Conservation (phyloP, 2,329 filamentous ascomycete species). For the Diplocarpon rosae region DNA sequence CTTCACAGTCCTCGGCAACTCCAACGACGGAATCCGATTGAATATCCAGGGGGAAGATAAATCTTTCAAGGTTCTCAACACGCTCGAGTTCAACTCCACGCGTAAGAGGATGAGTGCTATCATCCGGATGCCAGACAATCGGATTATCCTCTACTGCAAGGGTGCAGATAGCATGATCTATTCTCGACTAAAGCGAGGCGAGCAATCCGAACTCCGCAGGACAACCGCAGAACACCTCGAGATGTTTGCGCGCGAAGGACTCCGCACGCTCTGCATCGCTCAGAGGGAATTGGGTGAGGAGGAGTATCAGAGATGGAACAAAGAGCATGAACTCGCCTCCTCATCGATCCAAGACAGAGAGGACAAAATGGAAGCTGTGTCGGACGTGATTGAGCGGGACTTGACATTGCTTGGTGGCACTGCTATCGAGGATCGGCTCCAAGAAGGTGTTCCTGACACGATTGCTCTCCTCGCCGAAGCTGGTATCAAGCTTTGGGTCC, state of each 20-base stretch:
- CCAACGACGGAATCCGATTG: constrained; percentile 69
- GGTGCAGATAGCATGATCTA: constrained; percentile 97
- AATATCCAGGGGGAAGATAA: constrained; percentile 81
- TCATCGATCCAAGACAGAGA: constrained; percentile 77
- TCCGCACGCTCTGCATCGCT: constrained; percentile 90
- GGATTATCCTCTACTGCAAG: constrained; percentile 90
- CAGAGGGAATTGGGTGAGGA: constrained; percentile 69
- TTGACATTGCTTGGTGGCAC: constrained; percentile 83
- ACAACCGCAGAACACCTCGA: constrained; percentile 89
- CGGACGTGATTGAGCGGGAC: constrained; percentile 84
- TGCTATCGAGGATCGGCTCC: constrained; percentile 91
- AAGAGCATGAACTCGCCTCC: constrained; percentile 77
- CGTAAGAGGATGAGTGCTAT: constrained; percentile 98
- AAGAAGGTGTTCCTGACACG: constrained; percentile 93
- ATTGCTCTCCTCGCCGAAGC: constrained; percentile 84
- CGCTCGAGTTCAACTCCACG: constrained; percentile 92
- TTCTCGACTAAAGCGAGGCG: constrained; percentile 71
- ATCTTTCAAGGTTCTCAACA: constrained; percentile 82
- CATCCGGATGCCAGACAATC: constrained; percentile 83
- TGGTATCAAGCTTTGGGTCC: constrained; percentile 96
- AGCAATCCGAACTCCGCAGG: constrained; percentile 74
- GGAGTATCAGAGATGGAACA: constrained; percentile 77
- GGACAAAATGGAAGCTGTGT: constrained; percentile 81
- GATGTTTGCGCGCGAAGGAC: constrained; percentile 89
- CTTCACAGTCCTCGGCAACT: constrained; percentile 78